Percentiles rank a stretch among this genome's conserved stretches.
These are phyloP conservation scores for Hirsutella minnesotensis DNA, from an alignment of 2,329 filamentous ascomycete genomes.

Conservation along the genomic window DNA sequence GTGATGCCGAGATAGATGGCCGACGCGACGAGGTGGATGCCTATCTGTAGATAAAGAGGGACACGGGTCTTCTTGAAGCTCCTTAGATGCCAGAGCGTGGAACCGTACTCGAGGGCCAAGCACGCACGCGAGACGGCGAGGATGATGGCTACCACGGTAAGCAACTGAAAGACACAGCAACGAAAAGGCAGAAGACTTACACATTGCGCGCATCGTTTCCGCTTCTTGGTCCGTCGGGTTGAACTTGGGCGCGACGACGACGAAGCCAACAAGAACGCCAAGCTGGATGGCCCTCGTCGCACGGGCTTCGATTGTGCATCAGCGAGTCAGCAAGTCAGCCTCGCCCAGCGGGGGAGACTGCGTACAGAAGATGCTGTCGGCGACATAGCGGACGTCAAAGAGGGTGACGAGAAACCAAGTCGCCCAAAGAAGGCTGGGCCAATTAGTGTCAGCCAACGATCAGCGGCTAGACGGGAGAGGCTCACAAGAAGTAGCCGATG, in stretches of 20 bases:
- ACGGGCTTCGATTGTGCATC: background rate
- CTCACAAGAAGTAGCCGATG: too few species aligned
- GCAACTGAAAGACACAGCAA: background rate
- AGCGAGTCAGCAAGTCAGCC: background rate
- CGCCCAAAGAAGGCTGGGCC: background rate
- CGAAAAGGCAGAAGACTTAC: background rate
- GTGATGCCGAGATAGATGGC: slow-evolving; percentile 28
- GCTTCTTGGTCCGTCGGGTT: background rate
- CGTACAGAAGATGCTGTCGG: background rate
- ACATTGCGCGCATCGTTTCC: background rate
- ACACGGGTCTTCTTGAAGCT: slow-evolving; percentile 23
- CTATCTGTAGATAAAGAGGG: slow-evolving; percentile 23
- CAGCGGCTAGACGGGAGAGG: too few species aligned
- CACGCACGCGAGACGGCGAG: slow-evolving; percentile 41
- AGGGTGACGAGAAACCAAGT: background rate
- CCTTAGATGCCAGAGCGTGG: slow-evolving; percentile 30
- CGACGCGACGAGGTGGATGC: slow-evolving; percentile 20
- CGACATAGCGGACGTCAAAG: background rate
- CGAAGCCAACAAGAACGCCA: background rate
- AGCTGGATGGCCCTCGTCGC: background rate
- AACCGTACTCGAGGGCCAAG: slow-evolving; percentile 40
- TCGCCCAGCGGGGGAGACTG: background rate
- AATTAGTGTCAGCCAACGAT: too few species aligned
- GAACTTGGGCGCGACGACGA: background rate
- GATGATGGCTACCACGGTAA: slow-evolving; percentile 32